Percentiles rank a stretch among this genome's conserved stretches.
Evolutionary conservation across 768 basidiomycete genomes (phyloP).

Genomic region (Lactarius vividus): DNA sequence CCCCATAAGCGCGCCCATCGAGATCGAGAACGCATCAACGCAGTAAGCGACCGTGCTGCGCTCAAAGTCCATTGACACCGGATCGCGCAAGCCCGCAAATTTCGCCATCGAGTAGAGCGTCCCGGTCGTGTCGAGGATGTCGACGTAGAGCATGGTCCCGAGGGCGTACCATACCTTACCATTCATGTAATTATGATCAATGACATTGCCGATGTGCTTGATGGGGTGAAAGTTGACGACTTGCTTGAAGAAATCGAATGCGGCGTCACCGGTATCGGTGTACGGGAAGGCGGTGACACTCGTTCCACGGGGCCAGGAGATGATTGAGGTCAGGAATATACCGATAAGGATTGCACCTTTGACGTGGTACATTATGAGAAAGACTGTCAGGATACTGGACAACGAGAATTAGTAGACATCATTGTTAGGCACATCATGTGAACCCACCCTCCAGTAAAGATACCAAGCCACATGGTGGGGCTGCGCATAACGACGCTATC

Average conservation of each 20-base stretch:
- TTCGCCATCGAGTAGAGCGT: conserved; percentile 90
- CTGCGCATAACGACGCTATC: conserved; percentile 58
- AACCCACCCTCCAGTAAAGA: conserved; percentile 75
- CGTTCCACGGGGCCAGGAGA: conserved; percentile 86
- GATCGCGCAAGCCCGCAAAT: conserved; percentile 84
- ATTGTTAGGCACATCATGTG: background rate
- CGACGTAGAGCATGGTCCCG: conserved; percentile 86
- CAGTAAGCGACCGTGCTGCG: conserved; percentile 80
- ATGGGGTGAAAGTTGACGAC: conserved; percentile 74
- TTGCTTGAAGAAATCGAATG: conserved; percentile 84
- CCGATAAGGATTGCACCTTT: conserved; percentile 81
- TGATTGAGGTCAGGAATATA: conserved; percentile 78
- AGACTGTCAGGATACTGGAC: conserved; percentile 64
- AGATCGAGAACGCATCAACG: conserved; percentile 77
- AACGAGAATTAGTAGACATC: background rate
- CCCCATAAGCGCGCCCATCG: conserved; percentile 77
- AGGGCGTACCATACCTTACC: conserved; percentile 85
- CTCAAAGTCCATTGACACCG: conserved; percentile 84
- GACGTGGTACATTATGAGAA: conserved; percentile 82
- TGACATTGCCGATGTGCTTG: conserved; percentile 57
- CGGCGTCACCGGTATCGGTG: conserved; percentile 58
- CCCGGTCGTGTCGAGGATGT: conserved; percentile 65
- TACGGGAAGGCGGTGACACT: conserved; percentile 81
- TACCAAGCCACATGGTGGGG: conserved; percentile 86
- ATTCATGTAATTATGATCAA: conserved; percentile 47